Evolutionary conservation across 116 monocot genomes (phyloP), one percentile per base, ranked within the genome.

Genomic region (Cymodocea nodosa): DNA sequence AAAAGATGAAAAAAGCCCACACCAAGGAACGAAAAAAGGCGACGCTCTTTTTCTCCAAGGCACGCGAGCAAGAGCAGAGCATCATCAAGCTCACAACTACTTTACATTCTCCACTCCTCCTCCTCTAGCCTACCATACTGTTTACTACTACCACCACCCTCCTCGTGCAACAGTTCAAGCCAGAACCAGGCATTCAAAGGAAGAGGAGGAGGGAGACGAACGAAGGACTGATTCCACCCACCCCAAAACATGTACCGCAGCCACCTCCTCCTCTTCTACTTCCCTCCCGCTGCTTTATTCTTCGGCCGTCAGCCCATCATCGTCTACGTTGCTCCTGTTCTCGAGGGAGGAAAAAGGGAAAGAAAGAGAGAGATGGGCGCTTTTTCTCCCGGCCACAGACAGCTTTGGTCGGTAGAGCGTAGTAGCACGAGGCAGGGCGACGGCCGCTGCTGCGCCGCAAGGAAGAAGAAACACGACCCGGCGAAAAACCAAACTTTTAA

Each of bases 21-120:
- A 36, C 6, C 17, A 23, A 40, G 17, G n/a, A 68, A 68, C 15
- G 56, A 18, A 68, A 59, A n/a, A 60, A 69, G 19, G 60, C 37
- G 30, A 17, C 30, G 30, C 66, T 35, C 35, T 51, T 66, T 66
- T 66, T 66, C 51, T 9, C 52, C 49, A 23, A 59, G 49, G 70
- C 70, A 70, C 70, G 70, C 70, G 70, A 59, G 23, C 57, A 16
- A 59, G 44, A 23, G 2, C 48, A 60, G 59, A 58, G 34, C 36
- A 48, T 30, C 23, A 35, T 24, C 34, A 59, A 59, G 13, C 6
- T 59, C 59, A 10, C 22, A 23, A 2, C 56, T 30, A 30, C 40
- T 44, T 44, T n/a, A 9, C 23, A 17, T 36, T 44, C 56, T 0
- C 52, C 15, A 16, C 16, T 25, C 51, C 53, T 52, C 20, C 30